These are phyloP conservation scores for Plectosphaerella sp. DNA, from an alignment of 2,329 filamentous ascomycete species.

Conservation along the genomic window DNA sequence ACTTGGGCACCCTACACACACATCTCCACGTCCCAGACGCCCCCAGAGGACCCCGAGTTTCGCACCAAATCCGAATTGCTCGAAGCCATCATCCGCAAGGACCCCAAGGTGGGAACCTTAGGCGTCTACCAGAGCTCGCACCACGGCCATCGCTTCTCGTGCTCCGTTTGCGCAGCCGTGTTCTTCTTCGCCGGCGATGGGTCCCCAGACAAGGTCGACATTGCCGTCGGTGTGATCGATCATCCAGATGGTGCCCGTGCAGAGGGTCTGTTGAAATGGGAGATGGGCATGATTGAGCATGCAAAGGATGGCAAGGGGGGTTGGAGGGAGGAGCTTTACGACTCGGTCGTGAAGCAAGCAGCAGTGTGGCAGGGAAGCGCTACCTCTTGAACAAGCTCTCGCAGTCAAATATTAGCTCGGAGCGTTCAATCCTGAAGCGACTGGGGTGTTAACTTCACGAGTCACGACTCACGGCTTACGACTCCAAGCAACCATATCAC, in stretches of 20 bases:
- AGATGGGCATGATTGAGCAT: conserved; percentile 24
- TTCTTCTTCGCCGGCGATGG: conserved; percentile 39
- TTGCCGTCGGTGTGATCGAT: conserved; percentile 40
- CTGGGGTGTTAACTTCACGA: no score
- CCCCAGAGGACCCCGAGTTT: conserved; percentile 20
- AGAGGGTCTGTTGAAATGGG: conserved; percentile 38
- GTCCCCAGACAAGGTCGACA: conserved; percentile 32
- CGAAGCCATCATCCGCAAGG: conserved; percentile 24
- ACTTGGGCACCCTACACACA: conserved; percentile 34
- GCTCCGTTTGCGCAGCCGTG: conserved; percentile 38
- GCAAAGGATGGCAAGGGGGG: conserved; percentile 30
- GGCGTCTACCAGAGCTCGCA: conserved; percentile 36
- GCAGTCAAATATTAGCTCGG: no score
- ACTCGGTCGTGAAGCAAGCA: not conserved
- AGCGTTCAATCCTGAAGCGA: no score
- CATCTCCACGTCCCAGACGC: conserved; percentile 16
- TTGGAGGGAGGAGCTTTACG: conserved; percentile 30
- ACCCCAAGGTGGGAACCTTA: conserved; percentile 36
- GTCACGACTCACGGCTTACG: no score
- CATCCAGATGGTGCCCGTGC: conserved; percentile 38
- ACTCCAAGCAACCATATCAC: no score
- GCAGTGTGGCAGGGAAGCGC: not conserved
- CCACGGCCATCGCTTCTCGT: conserved; percentile 43
- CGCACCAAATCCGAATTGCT: conserved; percentile 24
- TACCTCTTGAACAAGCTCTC: no score